Conservation (phyloP, 768 basidiomycete genomes). For the Kwoniella pini region DNA sequence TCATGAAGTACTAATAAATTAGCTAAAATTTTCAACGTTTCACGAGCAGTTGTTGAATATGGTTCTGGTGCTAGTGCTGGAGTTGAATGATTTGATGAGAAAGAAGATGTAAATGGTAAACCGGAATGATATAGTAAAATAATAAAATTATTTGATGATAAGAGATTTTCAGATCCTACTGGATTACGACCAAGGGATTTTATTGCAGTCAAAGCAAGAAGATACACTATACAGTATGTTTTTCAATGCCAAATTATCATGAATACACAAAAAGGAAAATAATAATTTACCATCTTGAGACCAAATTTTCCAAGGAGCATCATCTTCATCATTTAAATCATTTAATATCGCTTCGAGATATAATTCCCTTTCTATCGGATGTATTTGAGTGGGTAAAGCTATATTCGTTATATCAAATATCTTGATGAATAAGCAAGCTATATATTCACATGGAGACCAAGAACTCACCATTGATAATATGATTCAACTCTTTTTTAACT, state of each 20-base stretch:
- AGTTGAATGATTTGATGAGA: conserved; percentile 11
- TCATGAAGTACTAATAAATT: conserved; percentile 62
- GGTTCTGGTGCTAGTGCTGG: conserved; percentile 15
- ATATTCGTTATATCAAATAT: conserved; percentile 1
- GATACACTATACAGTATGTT: conserved; percentile 61
- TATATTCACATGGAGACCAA: neutral
- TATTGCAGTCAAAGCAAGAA: conserved; percentile 67
- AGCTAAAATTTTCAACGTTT: conserved; percentile 60
- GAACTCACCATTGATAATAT: conserved; percentile 16
- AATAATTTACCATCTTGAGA: conserved; percentile 64
- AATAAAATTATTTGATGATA: conserved; percentile 58
- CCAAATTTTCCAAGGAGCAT: conserved; percentile 59
- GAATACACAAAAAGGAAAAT: neutral
- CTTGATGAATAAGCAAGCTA: too few relatives aligned
- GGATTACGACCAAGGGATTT: conserved; percentile 74
- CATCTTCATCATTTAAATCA: conserved; percentile 60
- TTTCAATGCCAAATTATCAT: neutral
- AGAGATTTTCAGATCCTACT: conserved; percentile 63
- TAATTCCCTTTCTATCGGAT: conserved; percentile 59
- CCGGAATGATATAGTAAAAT: conserved; percentile 36
- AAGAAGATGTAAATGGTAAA: conserved; percentile 22
- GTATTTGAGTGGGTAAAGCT: conserved; percentile 61
- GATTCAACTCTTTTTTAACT: conserved; percentile 13
- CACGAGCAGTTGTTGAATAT: conserved; percentile 22
- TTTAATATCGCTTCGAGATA: conserved; percentile 64